Base-by-base conservation (phyloP, 495 filamentous ascomycete species). In the Daldinia grandis region DNA sequence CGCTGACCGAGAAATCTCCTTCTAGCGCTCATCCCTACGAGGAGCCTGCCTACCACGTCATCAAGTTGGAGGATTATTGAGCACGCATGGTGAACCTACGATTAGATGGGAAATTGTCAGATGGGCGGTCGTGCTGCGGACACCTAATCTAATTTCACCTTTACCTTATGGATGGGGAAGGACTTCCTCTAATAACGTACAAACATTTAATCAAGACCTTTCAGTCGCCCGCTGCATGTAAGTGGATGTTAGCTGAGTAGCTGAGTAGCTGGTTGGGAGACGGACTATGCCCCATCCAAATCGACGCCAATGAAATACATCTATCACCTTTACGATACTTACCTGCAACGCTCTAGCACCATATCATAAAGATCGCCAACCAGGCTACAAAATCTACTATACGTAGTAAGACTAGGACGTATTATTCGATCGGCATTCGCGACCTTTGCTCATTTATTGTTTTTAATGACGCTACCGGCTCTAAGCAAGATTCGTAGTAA, bases 31-130 rank as follows among this genome's bases (percentile, higher is more conserved):
- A 92, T 83, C 91, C 90, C 51, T 92, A 92, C 76, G 90, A 92
- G 75, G 88, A 88, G 72, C 83, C 85, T 19, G 85, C 87, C 9
- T 93, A 92, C 82, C 88, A 92, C 68, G 89, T 92, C 35, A 89
- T 88, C 78, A 89, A 85, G 75, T 73, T 91, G 69, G 88, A 92
- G 75, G 81, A 89, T 78, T 85, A 90, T 54, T 90, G 76, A 80
- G 19, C 25, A 15, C 1, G 21, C 5, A 30, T 12, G 21, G 6
- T 17, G 19, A 27, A 10, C 17, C 10, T 10, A 1, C 47, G 6
- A 5, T 37, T 27, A 17, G 8, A 33, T 5, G 38, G 1, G 14
- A 28, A 35, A 1, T 7, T 8, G 50, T 30, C 12, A 15, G 14
- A 30, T 53, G 15, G 28, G 28, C 25, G 27, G 6, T 17, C 50